Percentiles rank a stretch among this genome's conserved stretches.
Conservation (phyloP, 2,329 filamentous ascomycete species). For the Chrysosporium queenslandicum region DNA sequence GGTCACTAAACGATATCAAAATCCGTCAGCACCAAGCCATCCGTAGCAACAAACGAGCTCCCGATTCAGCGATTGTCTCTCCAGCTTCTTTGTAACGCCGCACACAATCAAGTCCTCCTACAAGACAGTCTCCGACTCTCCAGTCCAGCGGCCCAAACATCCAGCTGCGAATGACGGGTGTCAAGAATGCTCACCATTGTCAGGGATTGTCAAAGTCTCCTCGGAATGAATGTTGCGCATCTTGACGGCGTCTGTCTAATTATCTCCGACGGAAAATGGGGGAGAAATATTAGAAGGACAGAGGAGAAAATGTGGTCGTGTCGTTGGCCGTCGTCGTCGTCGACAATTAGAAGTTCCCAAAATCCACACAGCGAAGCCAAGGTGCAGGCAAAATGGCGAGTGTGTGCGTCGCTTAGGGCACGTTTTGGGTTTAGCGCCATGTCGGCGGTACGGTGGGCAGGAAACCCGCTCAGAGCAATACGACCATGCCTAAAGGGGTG, state of each 20-base stretch:
- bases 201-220: conserved; percentile 89
- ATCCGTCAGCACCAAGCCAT: conserved; percentile 18
- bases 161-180: neutral
- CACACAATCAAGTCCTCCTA: neutral
- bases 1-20: conserved; percentile 60
- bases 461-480: neutral
- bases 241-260: conserved; percentile 50
- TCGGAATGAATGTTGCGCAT: conserved; percentile 99
- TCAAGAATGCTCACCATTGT: conserved; percentile 69
- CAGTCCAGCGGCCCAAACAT: neutral
- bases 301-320: conserved; percentile 21
- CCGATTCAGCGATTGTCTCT: neutral
- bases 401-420: conserved; percentile 37
- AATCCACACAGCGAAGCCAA: conserved; percentile 7
- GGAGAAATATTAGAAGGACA: conserved; percentile 11
- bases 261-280: conserved; percentile 30
- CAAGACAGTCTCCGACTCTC: neutral
- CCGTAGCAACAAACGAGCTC: neutral
- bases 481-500: neutral
- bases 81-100: neutral
- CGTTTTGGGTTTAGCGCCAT: conserved; percentile 28
- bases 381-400: conserved; percentile 1
- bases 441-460: neutral
- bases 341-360: conserved; percentile 13
- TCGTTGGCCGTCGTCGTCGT: conserved; percentile 21